Percentiles rank a stretch among this genome's conserved stretches.
These are phyloP conservation scores for Eimeria falciformis DNA, from an alignment of 169 alveolate species.

Conservation along the genomic window DNA sequence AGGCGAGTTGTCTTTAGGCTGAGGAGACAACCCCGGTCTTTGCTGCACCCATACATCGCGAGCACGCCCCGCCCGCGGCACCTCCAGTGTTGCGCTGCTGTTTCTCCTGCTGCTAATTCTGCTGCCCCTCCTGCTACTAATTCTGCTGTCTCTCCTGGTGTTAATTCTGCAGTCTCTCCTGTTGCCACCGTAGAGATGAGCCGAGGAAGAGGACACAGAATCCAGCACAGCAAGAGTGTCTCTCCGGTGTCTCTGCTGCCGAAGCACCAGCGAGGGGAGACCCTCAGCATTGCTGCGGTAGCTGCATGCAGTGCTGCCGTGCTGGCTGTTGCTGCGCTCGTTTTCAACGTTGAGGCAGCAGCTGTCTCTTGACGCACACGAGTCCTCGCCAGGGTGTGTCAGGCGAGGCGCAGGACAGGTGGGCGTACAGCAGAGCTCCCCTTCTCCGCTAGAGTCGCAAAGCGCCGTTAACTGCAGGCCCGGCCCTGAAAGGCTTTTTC, in stretches of 20 bases:
- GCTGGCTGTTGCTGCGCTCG: not conserved
- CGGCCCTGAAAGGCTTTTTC: too few species aligned
- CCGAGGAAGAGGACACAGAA: not conserved
- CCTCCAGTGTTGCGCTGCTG: conserved; percentile 21
- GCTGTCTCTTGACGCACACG: not conserved
- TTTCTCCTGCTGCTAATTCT: conserved; percentile 32
- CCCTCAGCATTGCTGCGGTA: conserved; percentile 11
- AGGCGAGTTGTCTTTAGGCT: too few species aligned
- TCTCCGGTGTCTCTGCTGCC: not conserved
- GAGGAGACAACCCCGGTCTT: not conserved
- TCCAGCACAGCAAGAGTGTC: not conserved
- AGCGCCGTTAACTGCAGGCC: too few species aligned
- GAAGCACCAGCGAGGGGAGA: not conserved
- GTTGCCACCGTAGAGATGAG: not conserved
- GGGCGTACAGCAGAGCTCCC: too few species aligned
- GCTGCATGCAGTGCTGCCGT: not conserved
- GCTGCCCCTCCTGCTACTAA: conserved; percentile 20
- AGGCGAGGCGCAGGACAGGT: conserved; percentile 27
- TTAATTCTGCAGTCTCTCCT: too few species aligned
- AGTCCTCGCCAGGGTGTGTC: conserved; percentile 7
- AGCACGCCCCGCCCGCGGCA: not conserved
- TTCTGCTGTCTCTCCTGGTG: not conserved
- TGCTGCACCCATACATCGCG: conserved; percentile 9
- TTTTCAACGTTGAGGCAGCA: conserved; percentile 9
- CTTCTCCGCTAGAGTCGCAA: too few species aligned